These are phyloP conservation scores for Daldinia caldariorum DNA, from an alignment of 495 filamentous ascomycete species.

Conservation along the genomic window DNA sequence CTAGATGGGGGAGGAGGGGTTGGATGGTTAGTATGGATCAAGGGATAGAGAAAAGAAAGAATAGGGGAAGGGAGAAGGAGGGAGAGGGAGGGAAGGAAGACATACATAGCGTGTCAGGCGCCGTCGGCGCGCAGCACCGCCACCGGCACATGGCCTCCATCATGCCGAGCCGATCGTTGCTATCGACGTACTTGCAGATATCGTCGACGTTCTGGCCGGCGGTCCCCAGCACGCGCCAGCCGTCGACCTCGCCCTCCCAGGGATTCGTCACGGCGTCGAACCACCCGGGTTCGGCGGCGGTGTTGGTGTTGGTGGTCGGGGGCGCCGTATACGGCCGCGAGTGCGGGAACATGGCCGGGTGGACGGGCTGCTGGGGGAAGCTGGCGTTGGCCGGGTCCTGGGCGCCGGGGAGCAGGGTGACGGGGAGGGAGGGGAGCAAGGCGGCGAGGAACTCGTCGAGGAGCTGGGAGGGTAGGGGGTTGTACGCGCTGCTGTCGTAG, in stretches of 20 bases:
- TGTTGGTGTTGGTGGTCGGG: conserved; percentile 45
- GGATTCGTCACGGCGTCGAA: conserved; percentile 94
- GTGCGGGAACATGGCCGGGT: conserved; percentile 81
- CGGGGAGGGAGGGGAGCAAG: conserved; percentile 80
- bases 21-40: background rate
- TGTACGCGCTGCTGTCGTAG: conserved; percentile 89
- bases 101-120: conserved; percentile 95
- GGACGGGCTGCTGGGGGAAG: conserved; percentile 83
- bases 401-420: conserved; percentile 81
- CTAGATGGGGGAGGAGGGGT: too few species aligned
- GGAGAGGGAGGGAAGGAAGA: conserved; percentile 16
- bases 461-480: conserved; percentile 80
- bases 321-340: conserved; percentile 71
- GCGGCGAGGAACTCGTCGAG: conserved; percentile 84
- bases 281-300: conserved; percentile 68
- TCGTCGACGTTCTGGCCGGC: conserved; percentile 95
- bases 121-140: conserved; percentile 92
- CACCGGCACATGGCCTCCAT: conserved; percentile 93
- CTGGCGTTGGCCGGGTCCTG: conserved; percentile 82
- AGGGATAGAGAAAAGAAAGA: background rate
- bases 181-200: conserved; percentile 86
- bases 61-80: too few species aligned
- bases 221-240: conserved; percentile 83
- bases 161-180: conserved; percentile 78
- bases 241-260: conserved; percentile 88